Base-by-base conservation (phyloP, 1,284 basidiomycete genomes). In the Ceratobasidium sp. region DNA sequence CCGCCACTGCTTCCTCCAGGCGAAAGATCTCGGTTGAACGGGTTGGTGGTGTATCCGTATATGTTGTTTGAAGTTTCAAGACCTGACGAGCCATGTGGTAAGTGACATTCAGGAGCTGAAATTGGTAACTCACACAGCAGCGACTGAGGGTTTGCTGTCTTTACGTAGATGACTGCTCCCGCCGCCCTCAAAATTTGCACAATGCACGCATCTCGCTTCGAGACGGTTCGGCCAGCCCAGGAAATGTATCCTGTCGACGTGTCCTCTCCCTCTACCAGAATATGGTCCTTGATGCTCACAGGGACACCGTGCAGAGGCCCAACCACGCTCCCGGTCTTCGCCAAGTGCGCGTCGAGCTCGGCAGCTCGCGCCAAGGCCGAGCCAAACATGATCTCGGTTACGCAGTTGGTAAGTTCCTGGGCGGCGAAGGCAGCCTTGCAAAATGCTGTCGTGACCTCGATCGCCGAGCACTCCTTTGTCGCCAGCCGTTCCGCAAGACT, bases 1-100 rank as follows among this genome's bases (percentile, higher is more conserved):
- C 88, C 88, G 57, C 88, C 88, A 58, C 84, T 86, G 73, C 85
- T 87, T 18, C 88, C 88, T n/a, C 89, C 88, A 1, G 84, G 79
- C n/a, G 85, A 84, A 28, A 87, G 80, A 73, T 80, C 80, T 55
- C 83, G 83, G 78, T 89, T 88, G 79, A 82, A 84, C 13, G 88
- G 88, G 77, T 89, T 89, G 16, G 81, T 63, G 2, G 85, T 85
- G 54, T 84, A 81, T 26, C 87, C 87, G 77, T 83, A 87, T 41
- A 88, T 80, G 73, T 86, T 86, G 77, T 85, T 87, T 74, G 83
- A 82, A 61, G 83, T 86, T 74, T 84, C 85, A 55, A 84, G 78
- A 59, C 84, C 84, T 85, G 75, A 43, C 18, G 43, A 21, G 32
- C 74, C 52, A 52, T 16, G 50, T 43, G 41, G 62, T 46, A 58